Conservation (phyloP, 2,329 filamentous ascomycete species). For the Phialophora verrucosa region DNA sequence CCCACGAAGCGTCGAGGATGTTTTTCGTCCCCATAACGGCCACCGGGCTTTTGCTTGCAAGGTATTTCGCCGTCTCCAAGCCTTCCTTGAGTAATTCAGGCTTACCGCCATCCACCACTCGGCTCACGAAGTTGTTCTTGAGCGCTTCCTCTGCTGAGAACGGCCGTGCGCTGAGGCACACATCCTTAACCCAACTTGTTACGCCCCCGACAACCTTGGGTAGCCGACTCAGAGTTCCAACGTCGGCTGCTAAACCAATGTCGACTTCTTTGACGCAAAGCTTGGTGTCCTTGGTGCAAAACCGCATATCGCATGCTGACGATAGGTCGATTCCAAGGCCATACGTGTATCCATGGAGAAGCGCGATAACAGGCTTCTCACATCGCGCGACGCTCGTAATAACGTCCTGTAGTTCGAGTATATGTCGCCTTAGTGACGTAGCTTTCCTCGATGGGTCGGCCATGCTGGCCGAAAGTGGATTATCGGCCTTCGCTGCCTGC, state of each 20-base stretch:
- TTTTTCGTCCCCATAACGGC: constrained; percentile 89
- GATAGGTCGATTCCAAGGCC: constrained; percentile 75
- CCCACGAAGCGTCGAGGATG: constrained; percentile 78
- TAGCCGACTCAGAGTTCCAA: constrained; percentile 54
- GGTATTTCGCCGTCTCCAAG: constrained; percentile 65
- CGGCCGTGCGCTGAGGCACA: constrained; percentile 50
- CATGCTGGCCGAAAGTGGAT: constrained; percentile 47
- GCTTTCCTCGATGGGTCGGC: constrained; percentile 70
- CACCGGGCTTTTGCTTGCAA: constrained; percentile 84
- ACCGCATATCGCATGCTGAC: constrained; percentile 51
- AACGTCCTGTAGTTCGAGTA: constrained; percentile 79
- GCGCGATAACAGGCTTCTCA: constrained; percentile 87
- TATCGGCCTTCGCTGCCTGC: constrained; percentile 63
- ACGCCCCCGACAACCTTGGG: constrained; percentile 53
- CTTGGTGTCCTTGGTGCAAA: constrained; percentile 46
- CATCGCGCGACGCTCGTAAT: constrained; percentile 80
- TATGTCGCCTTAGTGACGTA: constrained; percentile 66
- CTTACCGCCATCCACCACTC: constrained; percentile 56
- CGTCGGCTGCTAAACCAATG: constrained; percentile 56
- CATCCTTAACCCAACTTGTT: constrained; percentile 57
- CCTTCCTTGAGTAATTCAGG: constrained; percentile 66
- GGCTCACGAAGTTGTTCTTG: constrained; percentile 52
- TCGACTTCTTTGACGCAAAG: constrained; percentile 58
- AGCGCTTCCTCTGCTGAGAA: constrained; percentile 54
- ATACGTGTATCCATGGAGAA: constrained; percentile 77